These are phyloP conservation scores for Beauveria caledonica DNA, from an alignment of 2,329 filamentous ascomycete genomes.

Conservation along the genomic window DNA sequence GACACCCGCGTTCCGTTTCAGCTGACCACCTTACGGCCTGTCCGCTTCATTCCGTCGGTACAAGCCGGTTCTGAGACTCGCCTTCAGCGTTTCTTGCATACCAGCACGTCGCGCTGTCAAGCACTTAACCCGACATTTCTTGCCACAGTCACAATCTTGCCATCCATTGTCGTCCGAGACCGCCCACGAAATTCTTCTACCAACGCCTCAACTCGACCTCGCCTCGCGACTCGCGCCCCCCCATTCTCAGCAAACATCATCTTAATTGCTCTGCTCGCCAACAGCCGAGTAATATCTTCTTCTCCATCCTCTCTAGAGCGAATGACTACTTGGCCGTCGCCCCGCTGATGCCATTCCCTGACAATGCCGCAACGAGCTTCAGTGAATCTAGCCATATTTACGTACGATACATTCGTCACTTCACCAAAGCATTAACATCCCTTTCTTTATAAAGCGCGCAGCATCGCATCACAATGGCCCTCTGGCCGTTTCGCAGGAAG, in stretches of 20 bases:
- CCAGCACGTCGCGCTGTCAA: not conserved
- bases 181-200: not conserved
- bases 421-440: not conserved
- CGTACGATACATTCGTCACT: not conserved
- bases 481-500: conserved; percentile 38
- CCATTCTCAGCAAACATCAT: not conserved
- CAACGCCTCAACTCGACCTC: not conserved
- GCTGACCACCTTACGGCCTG: conserved; percentile 3
- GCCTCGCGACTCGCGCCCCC: not conserved
- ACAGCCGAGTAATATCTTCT: not conserved
- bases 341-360: not conserved
- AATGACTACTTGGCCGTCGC: not conserved
- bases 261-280: not conserved
- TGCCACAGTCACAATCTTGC: not conserved
- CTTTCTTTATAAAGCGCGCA: not conserved
- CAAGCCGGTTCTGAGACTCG: conserved; percentile 6
- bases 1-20: not conserved
- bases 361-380: conserved; percentile 9
- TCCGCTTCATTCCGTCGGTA: not conserved
- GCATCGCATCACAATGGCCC: conserved; percentile 11
- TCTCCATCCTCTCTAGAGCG: not conserved
- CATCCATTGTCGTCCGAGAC: not conserved
- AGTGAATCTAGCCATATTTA: not conserved
- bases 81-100: not conserved
- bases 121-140: not conserved